Conservation (phyloP, 176 grass and related monocot genomes). For the Eremochloa ophiuroides region DNA sequence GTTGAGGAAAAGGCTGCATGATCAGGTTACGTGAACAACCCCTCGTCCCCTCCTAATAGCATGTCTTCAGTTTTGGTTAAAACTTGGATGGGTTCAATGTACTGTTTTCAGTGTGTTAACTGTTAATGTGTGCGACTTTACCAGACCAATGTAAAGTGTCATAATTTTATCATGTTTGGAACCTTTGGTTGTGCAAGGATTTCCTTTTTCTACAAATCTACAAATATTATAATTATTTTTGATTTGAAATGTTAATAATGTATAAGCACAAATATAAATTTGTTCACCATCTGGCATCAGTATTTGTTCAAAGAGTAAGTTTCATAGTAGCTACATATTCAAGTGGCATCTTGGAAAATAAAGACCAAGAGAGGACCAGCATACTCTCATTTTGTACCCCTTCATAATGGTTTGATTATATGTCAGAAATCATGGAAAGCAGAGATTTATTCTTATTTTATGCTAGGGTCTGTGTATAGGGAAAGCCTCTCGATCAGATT, state of each 20-base stretch:
- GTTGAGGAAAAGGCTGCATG: constrained; percentile 54
- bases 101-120: background rate
- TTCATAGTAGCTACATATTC: background rate
- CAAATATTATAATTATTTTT: background rate
- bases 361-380: background rate
- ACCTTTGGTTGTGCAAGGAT: background rate
- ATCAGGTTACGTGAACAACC: constrained; percentile 44
- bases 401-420: background rate
- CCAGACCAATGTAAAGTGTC: background rate
- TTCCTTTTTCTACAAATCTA: background rate
- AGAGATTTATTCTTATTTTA: background rate
- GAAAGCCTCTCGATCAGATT: background rate
- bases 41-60: background rate
- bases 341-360: background rate
- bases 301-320: background rate
- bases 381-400: background rate
- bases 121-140: background rate
- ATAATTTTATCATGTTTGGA: background rate
- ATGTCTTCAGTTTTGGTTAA: constrained; percentile 16
- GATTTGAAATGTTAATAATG: background rate
- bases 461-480: background rate
- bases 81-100: background rate
- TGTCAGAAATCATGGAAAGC: background rate
- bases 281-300: background rate
- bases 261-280: background rate